Evolutionary conservation across 352 stramenopile species (phyloP), one percentile per base, ranked within the genome.

Genomic region (Phytophthora multivora): DNA sequence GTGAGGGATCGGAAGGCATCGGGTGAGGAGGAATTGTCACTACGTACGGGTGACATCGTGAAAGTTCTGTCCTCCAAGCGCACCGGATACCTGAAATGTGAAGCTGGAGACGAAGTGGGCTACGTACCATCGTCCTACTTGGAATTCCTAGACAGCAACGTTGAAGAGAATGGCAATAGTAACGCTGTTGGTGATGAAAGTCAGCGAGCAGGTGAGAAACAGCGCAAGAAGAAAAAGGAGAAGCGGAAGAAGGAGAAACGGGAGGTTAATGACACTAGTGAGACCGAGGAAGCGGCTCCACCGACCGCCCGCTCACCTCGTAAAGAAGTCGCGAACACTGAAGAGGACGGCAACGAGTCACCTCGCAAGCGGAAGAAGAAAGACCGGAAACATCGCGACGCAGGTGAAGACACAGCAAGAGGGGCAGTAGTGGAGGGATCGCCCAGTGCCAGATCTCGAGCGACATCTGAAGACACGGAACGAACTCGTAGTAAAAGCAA

Each of bases 61-160:
- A 83, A 79, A 6, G 85, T 95, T 19, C 75, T 93, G 12, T 91
- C 86, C 28, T 68, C 52, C 15, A 95, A 93, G 55, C 86, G 85
- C 31, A 93, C 86, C 7, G 86, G 86, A 9, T 93, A 93, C 36
- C 63, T 93, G 28, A 93, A 91, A 57, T 95, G 84, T 57, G 85
- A 93, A 63, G 88, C 78, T 45, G 79, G 72, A 16, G 83, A 89
- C 31, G 66, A 83, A 33, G 63, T 88, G 7, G 86, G 84, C 11
- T 95, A 93, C 67, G 73, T 95, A 16, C 86, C 86, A 25, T 90
- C 84, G 7, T 93, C 84, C 6, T 92, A 93, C 49, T 78, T 95
- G 53, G 86, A 93, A 63, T 93, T 95, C 39, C 71, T 93, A 1
- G 84, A 91, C 47, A 65, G 74, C 9, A 23, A 23, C 21, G 31